phyloP scores from a whole-genome alignment of 2,329 filamentous ascomycete genomes.

The Scedosporium boydii region DNA sequence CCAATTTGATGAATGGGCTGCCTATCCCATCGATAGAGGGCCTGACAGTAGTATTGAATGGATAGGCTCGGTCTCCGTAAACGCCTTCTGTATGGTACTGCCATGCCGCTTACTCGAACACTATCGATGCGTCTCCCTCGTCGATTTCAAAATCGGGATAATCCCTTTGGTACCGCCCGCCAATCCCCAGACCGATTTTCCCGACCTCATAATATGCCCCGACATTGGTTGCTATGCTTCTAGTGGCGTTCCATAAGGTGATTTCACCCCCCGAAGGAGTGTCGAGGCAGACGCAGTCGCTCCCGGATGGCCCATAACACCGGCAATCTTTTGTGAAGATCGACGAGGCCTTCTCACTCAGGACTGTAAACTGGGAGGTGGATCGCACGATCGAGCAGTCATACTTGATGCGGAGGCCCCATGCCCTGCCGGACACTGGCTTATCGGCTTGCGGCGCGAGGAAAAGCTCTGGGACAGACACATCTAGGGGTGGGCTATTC shows the following conservation, averaged over 20 bases:
- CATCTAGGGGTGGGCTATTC: slow-evolving; percentile 6
- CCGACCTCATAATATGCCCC: not conserved
- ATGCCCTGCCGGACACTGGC: slow-evolving; percentile 8
- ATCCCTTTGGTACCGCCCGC: not conserved
- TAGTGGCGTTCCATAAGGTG: not conserved
- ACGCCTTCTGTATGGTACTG: not conserved
- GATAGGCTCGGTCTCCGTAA: not conserved
- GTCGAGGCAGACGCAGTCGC: not conserved
- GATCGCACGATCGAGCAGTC: slow-evolving; percentile 8
- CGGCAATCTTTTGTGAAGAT: not conserved
- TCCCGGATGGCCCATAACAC: not conserved
- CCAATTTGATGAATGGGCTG: not conserved
- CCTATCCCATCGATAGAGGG: not conserved
- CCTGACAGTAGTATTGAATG: not conserved
- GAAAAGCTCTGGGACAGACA: slow-evolving; percentile 9
- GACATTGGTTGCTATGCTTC: not conserved
- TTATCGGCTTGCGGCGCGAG: slow-evolving; percentile 9
- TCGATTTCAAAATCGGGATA: not conserved
- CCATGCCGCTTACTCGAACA: not conserved
- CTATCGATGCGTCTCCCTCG: not conserved
- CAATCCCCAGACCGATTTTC: not conserved
- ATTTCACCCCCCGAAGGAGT: not conserved
- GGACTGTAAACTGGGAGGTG: slow-evolving; percentile 9
- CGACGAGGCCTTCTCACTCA: slow-evolving; percentile 6
- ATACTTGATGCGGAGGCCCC: slow-evolving; percentile 10